Base-by-base conservation (phyloP, 2,329 filamentous ascomycete genomes). In the Hypoxylon sp. region DNA sequence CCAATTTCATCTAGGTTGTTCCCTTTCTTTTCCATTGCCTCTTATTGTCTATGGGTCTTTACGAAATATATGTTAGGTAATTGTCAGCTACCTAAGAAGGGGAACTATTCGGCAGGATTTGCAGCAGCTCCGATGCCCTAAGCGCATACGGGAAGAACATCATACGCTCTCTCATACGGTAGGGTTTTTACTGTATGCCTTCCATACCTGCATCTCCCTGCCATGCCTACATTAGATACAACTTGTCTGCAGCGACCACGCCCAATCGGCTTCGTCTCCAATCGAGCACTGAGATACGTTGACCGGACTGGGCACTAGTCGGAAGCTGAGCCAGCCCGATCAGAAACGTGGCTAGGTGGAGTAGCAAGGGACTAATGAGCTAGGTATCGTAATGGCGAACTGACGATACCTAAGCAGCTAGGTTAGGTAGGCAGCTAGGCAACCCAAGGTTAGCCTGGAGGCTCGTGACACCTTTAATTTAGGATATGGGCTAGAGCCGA, bases 401-500 rank as follows among this genome's bases (percentile, higher is more conserved):
- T 41, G 62, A 32, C 61, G 41, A 53, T 32, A 41, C 52, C 54
- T 51, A 22, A 55, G 59, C 55, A 54, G 47, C 57, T 51, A n/a
- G n/a, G n/a, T n/a, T n/a, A n/a, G 54, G 57, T 62, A 4, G 28
- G 48, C 34, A 57, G 28, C 52, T 64, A 53, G 56, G 19, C 37
- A 15, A 44, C 32, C 30, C 32, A n/a, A 37, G 32, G 48, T 24
- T 54, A 46, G 26, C 52, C 59, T 52, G 44, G 44, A 62, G 43
- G 59, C 58, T 55, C 50, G 58, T 65, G 59, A 58, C 58, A 67
- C 58, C 65, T 59, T 65, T 67, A 65, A 67, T 65, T 58, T 65
- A 67, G 62, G 37, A 43, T 39, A 59, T 62, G 44, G n/a, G 8
- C 49, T 58, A 50, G 54, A 11, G 39, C 49, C 39, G 15, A 46